phyloP scores from a whole-genome alignment of 1,284 basidiomycete species.

The Lentinus polychrous region DNA sequence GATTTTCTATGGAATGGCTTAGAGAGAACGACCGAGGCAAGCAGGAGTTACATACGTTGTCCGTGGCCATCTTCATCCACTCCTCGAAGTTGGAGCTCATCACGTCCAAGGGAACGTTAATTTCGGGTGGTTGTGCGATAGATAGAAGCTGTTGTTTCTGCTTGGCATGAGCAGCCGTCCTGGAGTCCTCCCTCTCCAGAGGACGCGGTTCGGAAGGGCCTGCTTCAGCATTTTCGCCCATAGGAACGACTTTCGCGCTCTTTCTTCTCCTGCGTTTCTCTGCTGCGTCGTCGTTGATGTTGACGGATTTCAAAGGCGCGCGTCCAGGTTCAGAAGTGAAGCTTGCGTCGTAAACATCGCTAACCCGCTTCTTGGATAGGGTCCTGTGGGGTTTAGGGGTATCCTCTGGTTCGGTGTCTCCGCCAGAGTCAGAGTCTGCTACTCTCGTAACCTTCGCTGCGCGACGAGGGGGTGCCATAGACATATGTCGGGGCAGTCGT shows the following conservation, averaged over 20 bases:
- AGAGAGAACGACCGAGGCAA: slow-evolving; percentile 1
- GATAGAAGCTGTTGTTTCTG: slow-evolving; percentile 61
- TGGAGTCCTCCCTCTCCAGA: slow-evolving; percentile 34
- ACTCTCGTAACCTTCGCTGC: slow-evolving; percentile 10
- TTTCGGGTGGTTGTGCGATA: slow-evolving; percentile 48
- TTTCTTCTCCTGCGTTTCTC: slow-evolving; percentile 72
- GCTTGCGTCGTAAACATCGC: slow-evolving; percentile 49
- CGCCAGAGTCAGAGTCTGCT: slow-evolving; percentile 20
- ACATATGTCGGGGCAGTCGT: background rate
- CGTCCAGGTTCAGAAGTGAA: slow-evolving; percentile 43
- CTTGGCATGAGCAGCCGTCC: slow-evolving; percentile 33
- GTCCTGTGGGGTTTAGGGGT: slow-evolving; percentile 13
- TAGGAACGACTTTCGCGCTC: slow-evolving; percentile 48
- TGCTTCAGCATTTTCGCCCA: slow-evolving; percentile 39
- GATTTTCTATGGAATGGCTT: slow-evolving; percentile 77
- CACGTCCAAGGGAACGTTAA: slow-evolving; percentile 66
- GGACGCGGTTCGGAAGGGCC: slow-evolving; percentile 38
- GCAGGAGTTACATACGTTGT: slow-evolving; percentile 66
- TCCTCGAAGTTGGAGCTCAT: slow-evolving; percentile 93
- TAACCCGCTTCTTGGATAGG: slow-evolving; percentile 50
- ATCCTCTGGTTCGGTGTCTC: slow-evolving; percentile 22
- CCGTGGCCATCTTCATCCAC: slow-evolving; percentile 99
- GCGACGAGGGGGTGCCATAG: background rate
- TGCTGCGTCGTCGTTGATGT: slow-evolving; percentile 74
- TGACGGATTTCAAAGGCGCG: slow-evolving; percentile 48